A percentile compares a stretch with the other conserved stretches of the same genome.
Evolutionary conservation across 257 asterid species (phyloP).

Genomic region (Forsythia viridissima): DNA sequence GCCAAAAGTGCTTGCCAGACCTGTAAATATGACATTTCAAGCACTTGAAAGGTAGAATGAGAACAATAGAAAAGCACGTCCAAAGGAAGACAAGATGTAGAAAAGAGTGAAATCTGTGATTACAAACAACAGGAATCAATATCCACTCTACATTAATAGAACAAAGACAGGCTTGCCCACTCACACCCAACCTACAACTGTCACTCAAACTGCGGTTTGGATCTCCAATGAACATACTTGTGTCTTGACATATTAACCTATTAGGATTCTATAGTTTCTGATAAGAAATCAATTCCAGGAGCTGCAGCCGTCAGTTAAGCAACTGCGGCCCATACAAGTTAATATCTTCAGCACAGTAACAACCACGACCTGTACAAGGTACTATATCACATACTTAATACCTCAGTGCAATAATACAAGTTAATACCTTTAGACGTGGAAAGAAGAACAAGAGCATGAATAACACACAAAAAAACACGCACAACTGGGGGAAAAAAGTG

Average conservation of each 20-base stretch:
- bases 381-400: neutral
- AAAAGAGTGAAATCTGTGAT: conserved; percentile 18
- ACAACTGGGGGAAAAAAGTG: neutral
- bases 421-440: neutral
- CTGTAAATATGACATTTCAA: conserved; percentile 44
- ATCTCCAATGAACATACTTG: too few relatives aligned
- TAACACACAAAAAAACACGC: neutral
- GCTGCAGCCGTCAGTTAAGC: neutral
- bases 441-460: neutral
- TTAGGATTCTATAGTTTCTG: neutral
- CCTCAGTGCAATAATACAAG: neutral
- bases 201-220: neutral
- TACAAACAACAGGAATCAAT: conserved; percentile 7
- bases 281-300: neutral
- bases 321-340: neutral
- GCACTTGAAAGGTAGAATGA: conserved; percentile 13
- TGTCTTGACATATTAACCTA: neutral
- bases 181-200: neutral
- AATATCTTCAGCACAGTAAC: neutral
- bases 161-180: neutral
- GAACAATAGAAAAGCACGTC: conserved; percentile 10
- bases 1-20: conserved; percentile 90
- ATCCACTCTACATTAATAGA: neutral
- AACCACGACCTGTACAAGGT: neutral
- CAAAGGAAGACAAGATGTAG: conserved; percentile 8